Base-by-base conservation (phyloP, 179 eudicot species). In the Silene coronaria region DNA sequence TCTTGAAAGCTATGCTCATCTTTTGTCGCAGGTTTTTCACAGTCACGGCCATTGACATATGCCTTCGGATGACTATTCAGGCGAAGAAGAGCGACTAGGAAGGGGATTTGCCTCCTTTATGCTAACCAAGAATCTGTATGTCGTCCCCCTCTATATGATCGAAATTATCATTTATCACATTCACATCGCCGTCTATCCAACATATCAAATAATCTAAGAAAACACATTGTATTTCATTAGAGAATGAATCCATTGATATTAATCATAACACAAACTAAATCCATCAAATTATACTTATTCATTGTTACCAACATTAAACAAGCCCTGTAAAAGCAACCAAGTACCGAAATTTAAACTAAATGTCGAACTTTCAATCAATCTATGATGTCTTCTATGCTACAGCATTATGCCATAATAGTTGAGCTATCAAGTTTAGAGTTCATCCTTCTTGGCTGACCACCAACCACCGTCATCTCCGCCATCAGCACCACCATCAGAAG, bases 381-480 rank as follows among this genome's bases (percentile, higher is more conserved):
- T 67, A 34, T 32, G 3, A 65, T 17, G 22, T 8, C 1, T 32
- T n/a, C 2, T 17, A 27, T 3, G 46, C 69, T 27, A 9, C 10
- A 2, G 48, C 9, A 34, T 22, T 67, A 32, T 67, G 46, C 70
- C 16, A 32, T 17, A 1, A 2, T 19, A 36, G 48, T 19, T 0
- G 2, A 42, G 22, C 30, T 22, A 68, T 7, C 51, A 12, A n/a
- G 76, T 71, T 84, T 62, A 90, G 76, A 90, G 93, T 71, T 88
- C 92, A 60, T 88, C 91, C 83, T 85, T 91, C 36, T n/a, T 69
- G 3, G 75, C 27, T 4, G 53, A 69, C 74, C 76, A 28, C 74
- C 75, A 23, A 58, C 78, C 62, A 30, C 48, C 46, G 14, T 53
- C 58, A 12, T n/a, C 67, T 24, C 70, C 78, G 80, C 58, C 53